Base-by-base conservation (phyloP, 345 rosid species). In the Citropsis articulata region DNA sequence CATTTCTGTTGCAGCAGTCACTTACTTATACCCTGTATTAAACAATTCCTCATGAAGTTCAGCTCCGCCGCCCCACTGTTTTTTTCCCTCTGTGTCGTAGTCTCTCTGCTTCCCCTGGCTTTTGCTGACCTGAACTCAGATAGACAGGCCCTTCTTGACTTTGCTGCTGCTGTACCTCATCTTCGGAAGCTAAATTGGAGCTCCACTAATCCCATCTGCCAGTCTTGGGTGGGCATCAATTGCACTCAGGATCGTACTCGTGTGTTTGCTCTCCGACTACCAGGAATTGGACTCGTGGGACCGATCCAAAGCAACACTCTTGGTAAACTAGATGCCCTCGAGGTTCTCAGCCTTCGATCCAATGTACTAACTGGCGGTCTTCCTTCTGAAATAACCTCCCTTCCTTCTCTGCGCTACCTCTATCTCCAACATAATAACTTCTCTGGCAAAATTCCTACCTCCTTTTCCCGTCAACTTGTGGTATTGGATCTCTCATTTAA, bases 231-330 rank as follows among this genome's bases (percentile, higher is more conserved):
- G 2, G 98, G 98, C 12, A 87, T 95, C 77, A 67, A 64, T 45
- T 93, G 99, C 85, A 82, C 82, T 45, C 25, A 13, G 22, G 73
- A 76, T 79, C 71, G 82, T 67, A 42, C 81, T 72, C 84, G 82
- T 25, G 94, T 95, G 81, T 71, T 79, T 19, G 79, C 83, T 73
- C 88, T 95, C 30, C 94, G 89, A 35, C 86, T 92, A 30, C 99
- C 99, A 28, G 98, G 87, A 24, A 74, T 70, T 83, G 97, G 97
- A n/a, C 92, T 95, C 8, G 71, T 85, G 22, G 91, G 99, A 24
- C 28, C 69, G 42, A 87, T 95, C 68, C 99, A 98, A 18, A 59
- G 87, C 25, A 85, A 83, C 75, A 92, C 89, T 19, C 84, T 95
- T 16, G 97, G 97, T 69, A 93, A 90, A 84, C 87, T 95, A 73